These are phyloP conservation scores for Teunomyces kruisii DNA, from an alignment of 805 yeast species.

Conservation along the genomic window DNA sequence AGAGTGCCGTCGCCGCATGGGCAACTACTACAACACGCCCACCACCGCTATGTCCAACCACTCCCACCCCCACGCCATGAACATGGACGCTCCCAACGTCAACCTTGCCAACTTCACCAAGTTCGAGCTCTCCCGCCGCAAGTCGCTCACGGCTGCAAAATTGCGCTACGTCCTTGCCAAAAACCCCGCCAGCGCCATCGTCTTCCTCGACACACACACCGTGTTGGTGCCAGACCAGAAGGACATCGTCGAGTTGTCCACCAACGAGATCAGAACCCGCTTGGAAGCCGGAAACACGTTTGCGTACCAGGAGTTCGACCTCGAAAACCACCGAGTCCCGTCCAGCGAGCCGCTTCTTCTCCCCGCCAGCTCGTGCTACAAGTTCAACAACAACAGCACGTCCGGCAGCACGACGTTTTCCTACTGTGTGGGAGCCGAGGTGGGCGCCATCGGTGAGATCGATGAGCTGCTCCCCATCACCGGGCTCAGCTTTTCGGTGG, in stretches of 20 bases:
- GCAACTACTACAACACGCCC: background rate
- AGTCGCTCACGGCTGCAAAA: constrained; percentile 9
- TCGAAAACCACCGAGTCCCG: background rate
- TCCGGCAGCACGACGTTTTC: background rate
- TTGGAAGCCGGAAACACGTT: background rate
- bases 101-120: constrained; percentile 1
- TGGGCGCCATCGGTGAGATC: constrained; percentile 1
- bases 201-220: constrained; percentile 18
- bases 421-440: background rate
- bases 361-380: constrained; percentile 15
- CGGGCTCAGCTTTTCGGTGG: background rate
- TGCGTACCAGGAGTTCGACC: constrained; percentile 5
- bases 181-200: constrained; percentile 10
- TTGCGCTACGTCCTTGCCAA: constrained; percentile 11
- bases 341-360: constrained; percentile 7
- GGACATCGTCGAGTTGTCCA: constrained; percentile 2
- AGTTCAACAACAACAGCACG: background rate
- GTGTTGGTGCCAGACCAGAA: constrained; percentile 14
- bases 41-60: background rate
- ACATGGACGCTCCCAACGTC: background rate
- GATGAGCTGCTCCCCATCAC: background rate
- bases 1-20: background rate
- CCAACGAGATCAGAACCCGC: background rate
- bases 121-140: constrained; percentile 7
- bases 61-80: background rate